Evolutionary conservation across 2,329 filamentous ascomycete genomes (phyloP).

Genomic region (Sporothrix sp.): DNA sequence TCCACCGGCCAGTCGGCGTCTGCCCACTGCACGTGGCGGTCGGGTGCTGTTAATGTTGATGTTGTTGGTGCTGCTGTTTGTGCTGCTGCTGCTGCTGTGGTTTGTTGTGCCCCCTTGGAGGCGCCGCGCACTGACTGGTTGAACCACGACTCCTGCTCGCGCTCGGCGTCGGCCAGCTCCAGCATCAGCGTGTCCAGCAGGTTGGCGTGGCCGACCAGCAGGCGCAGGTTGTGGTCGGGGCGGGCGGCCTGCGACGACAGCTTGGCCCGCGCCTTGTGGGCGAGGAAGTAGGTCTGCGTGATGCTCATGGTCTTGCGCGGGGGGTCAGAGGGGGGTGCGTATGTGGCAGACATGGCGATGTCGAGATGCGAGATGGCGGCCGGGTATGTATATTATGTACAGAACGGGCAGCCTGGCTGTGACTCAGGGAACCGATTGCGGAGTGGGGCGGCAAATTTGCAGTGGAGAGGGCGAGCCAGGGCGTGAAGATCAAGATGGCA

Average conservation of each 20-base stretch:
- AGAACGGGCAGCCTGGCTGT: background rate
- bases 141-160: conserved; percentile 95
- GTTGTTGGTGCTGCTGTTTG: conserved; percentile 23
- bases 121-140: conserved; percentile 84
- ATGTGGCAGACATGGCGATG: conserved; percentile 17
- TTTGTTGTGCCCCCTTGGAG: conserved; percentile 31
- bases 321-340: conserved; percentile 19
- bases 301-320: conserved; percentile 87
- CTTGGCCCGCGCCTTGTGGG: conserved; percentile 93
- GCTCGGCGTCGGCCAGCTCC: conserved; percentile 78
- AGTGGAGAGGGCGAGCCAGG: no score
- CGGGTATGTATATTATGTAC: conserved; percentile 8
- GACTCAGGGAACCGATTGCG: conserved; percentile 18
- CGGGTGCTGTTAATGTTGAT: conserved; percentile 32
- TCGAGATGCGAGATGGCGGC: no score
- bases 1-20: conserved; percentile 63
- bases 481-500: background rate
- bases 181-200: conserved; percentile 94
- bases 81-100: conserved; percentile 21
- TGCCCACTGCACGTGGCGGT: conserved; percentile 79
- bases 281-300: conserved; percentile 96
- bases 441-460: conserved; percentile 13
- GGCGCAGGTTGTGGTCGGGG: conserved; percentile 86
- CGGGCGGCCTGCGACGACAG: conserved; percentile 84
- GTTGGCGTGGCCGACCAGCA: conserved; percentile 96